Conservation (phyloP, 2,329 filamentous ascomycete genomes). For the Alternaria triticimaculans region DNA sequence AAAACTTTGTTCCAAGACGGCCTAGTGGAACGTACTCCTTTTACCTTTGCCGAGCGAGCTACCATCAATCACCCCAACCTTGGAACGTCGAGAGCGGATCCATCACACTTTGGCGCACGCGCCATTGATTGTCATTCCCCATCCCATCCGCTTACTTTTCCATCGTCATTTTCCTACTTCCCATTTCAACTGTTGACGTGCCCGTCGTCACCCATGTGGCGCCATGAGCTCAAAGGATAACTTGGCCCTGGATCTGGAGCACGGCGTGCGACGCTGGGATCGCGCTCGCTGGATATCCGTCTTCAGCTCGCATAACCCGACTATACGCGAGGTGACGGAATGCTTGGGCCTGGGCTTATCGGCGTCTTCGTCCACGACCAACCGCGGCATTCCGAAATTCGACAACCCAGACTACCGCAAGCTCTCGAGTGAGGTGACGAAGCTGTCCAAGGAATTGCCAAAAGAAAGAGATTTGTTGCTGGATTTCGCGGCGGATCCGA, state of each 20-base stretch:
- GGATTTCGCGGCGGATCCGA: constrained; percentile 45
- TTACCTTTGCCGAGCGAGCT: constrained; percentile 33
- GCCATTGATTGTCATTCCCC: constrained; percentile 26
- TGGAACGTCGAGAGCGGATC: constrained; percentile 12
- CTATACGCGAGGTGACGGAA: constrained; percentile 48
- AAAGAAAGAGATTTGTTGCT: constrained; percentile 47
- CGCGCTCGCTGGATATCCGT: constrained; percentile 45
- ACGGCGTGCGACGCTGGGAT: constrained; percentile 45
- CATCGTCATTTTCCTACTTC: constrained; percentile 16
- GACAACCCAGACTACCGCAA: constrained; percentile 47
- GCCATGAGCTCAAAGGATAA: constrained; percentile 43
- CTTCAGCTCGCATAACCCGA: constrained; percentile 47
- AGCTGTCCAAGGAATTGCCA: constrained; percentile 45
- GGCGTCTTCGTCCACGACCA: constrained; percentile 44
- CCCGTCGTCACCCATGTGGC: constrained; percentile 25
- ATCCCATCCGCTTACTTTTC: constrained; percentile 22
- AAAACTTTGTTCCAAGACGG: constrained; percentile 35
- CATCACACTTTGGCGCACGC: constrained; percentile 27
- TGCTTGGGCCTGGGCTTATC: constrained; percentile 45
- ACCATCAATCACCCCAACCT: constrained; percentile 24
- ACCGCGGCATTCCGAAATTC: constrained; percentile 49
- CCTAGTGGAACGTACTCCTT: constrained; percentile 37
- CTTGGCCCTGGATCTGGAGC: constrained; percentile 38
- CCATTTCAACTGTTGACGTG: constrained; percentile 1
- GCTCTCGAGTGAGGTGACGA: constrained; percentile 45